phyloP scores from a whole-genome alignment of 495 filamentous ascomycete species.

The Neurospora sp. region DNA sequence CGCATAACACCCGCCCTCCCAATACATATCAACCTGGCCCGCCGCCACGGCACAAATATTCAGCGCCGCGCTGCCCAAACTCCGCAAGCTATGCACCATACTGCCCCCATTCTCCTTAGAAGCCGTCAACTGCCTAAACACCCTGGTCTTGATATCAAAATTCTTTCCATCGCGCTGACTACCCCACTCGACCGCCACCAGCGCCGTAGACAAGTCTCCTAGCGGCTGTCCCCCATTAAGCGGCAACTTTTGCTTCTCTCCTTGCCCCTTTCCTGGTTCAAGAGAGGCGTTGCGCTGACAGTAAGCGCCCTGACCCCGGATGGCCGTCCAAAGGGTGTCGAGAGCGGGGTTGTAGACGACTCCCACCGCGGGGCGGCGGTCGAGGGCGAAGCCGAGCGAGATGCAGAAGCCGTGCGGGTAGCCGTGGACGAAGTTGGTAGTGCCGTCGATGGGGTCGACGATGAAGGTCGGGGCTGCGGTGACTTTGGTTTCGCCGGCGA shows the following conservation, averaged over 20 bases:
- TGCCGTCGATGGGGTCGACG: conserved; percentile 85
- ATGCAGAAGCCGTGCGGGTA: conserved; percentile 67
- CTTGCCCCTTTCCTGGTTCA: conserved; percentile 11
- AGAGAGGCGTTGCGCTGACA: conserved; percentile 32
- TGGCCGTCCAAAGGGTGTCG: conserved; percentile 56
- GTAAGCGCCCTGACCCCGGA: conserved; percentile 59
- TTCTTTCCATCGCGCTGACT: conserved; percentile 62
- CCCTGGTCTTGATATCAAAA: conserved; percentile 59
- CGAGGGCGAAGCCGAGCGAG: conserved; percentile 64
- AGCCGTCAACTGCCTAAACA: conserved; percentile 57
- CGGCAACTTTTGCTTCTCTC: conserved; percentile 28
- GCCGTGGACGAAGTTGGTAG: conserved; percentile 77
- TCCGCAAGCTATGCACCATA: conserved; percentile 76
- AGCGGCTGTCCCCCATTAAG: conserved; percentile 52
- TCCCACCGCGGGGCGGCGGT: conserved; percentile 55
- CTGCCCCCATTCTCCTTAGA: conserved; percentile 54
- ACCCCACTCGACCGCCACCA: conserved; percentile 74
- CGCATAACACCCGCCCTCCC: conserved; percentile 91
- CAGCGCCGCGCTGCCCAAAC: conserved; percentile 69
- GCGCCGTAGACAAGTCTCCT: conserved; percentile 44
- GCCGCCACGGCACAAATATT: conserved; percentile 75
- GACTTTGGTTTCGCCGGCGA: conserved; percentile 47
- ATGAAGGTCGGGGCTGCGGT: conserved; percentile 71
- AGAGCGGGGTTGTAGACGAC: conserved; percentile 79
- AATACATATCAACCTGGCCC: conserved; percentile 73